These are phyloP conservation scores for Phytophthora crassamura DNA, from an alignment of 352 stramenopile species.

Conservation along the genomic window DNA sequence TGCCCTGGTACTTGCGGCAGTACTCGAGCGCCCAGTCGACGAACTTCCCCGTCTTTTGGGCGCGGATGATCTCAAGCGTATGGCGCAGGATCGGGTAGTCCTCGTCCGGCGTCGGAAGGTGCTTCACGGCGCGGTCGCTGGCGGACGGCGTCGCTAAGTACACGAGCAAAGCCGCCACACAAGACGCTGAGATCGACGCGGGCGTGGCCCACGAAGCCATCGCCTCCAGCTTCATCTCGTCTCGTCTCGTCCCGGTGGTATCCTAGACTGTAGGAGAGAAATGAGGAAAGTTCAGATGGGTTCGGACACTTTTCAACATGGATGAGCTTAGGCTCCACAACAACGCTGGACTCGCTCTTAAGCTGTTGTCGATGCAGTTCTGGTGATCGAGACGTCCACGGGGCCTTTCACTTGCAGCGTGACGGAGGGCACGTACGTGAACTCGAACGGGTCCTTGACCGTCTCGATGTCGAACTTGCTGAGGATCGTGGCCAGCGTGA, in stretches of 20 bases:
- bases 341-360: no score
- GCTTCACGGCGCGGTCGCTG: constrained; percentile 35
- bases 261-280: background rate
- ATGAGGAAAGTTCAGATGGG: constrained; percentile 5
- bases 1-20: constrained; percentile 42
- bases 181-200: constrained; percentile 25
- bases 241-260: background rate
- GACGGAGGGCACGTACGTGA: constrained; percentile 56
- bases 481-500: constrained; percentile 54
- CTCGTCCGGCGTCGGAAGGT: constrained; percentile 42
- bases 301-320: constrained; percentile 22
- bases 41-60: constrained; percentile 47
- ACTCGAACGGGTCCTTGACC: constrained; percentile 37
- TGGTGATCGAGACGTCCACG: constrained; percentile 24
- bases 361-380: constrained; percentile 4
- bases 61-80: constrained; percentile 54
- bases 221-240: constrained; percentile 29
- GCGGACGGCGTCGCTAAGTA: constrained; percentile 38
- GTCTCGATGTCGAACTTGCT: constrained; percentile 55
- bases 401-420: constrained; percentile 53
- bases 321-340: no score
- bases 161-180: constrained; percentile 33
- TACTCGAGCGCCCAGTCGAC: constrained; percentile 65
- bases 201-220: constrained; percentile 18
- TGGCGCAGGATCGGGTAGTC: constrained; percentile 57